A percentile compares a stretch with the other conserved stretches of the same genome.
phyloP scores from a whole-genome alignment of 2,329 filamentous ascomycete species.

The Claviceps pusilla region DNA sequence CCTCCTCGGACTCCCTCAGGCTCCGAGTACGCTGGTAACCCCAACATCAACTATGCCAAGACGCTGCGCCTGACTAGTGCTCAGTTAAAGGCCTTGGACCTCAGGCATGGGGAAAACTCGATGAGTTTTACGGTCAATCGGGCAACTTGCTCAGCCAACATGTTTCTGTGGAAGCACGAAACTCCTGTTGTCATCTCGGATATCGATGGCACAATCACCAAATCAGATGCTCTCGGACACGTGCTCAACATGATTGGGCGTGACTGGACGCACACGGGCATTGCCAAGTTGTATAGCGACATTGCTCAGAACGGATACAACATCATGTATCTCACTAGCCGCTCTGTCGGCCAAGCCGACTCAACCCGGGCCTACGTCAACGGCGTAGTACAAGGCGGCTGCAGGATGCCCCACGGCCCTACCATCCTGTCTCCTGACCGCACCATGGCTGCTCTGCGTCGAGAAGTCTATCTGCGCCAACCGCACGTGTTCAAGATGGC shows the following conservation, averaged over 20 bases:
- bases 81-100: constrained; percentile 70
- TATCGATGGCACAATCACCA: constrained; percentile 97
- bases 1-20: constrained; percentile 57
- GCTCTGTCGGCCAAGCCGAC: constrained; percentile 86
- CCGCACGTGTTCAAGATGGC: constrained; percentile 99
- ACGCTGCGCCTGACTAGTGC: constrained; percentile 89
- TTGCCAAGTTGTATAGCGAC: constrained; percentile 93
- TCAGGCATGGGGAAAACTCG: constrained; percentile 74
- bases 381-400: constrained; percentile 77
- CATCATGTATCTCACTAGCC: constrained; percentile 92
- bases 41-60: constrained; percentile 84
- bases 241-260: constrained; percentile 92
- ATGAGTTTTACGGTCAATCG: constrained; percentile 96
- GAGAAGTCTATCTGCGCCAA: constrained; percentile 89
- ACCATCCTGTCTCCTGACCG: constrained; percentile 91
- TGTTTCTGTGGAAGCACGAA: constrained; percentile 88
- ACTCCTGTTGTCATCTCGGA: constrained; percentile 94
- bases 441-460: constrained; percentile 79
- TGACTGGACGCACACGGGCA: constrained; percentile 94
- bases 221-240: constrained; percentile 87
- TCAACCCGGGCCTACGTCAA: constrained; percentile 79
- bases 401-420: constrained; percentile 72
- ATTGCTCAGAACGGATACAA: constrained; percentile 95
- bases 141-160: constrained; percentile 78
- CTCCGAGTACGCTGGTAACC: constrained; percentile 48